These are phyloP conservation scores for Graphiopsis chlorocephala DNA, from an alignment of 2,329 filamentous ascomycete genomes.

Conservation along the genomic window DNA sequence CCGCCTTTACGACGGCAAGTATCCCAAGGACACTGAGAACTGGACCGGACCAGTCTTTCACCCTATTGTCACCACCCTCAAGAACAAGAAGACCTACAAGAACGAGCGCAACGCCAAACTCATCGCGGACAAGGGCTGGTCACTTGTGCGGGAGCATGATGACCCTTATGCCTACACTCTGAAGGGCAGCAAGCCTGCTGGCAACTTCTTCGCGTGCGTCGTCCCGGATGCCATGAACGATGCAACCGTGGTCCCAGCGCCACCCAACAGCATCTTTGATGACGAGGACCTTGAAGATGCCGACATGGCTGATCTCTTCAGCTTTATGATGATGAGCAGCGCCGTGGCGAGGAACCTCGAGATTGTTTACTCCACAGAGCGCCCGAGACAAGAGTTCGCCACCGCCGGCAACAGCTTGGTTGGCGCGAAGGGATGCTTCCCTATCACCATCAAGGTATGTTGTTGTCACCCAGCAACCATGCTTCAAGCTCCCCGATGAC, in stretches of 20 bases:
- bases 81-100: slow-evolving; percentile 8
- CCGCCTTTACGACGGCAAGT: slow-evolving; percentile 4
- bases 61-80: neutral
- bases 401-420: neutral
- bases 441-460: neutral
- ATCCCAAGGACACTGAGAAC: neutral
- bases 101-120: slow-evolving; percentile 10
- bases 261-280: neutral
- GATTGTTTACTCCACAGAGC: neutral
- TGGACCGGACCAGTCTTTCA: neutral
- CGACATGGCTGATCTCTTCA: neutral
- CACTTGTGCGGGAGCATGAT: neutral
- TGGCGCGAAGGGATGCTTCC: neutral
- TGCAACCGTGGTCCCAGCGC: neutral
- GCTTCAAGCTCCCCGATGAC: neutral
- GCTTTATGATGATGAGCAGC: neutral
- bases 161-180: neutral
- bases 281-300: neutral
- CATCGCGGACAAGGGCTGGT: neutral
- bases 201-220: neutral
- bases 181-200: neutral
- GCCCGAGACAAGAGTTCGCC: neutral
- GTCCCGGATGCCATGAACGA: neutral
- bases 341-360: neutral
- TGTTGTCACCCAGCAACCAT: neutral